Conservation (phyloP, 108 stramenopile species). For the Licmophora abbreviata region DNA sequence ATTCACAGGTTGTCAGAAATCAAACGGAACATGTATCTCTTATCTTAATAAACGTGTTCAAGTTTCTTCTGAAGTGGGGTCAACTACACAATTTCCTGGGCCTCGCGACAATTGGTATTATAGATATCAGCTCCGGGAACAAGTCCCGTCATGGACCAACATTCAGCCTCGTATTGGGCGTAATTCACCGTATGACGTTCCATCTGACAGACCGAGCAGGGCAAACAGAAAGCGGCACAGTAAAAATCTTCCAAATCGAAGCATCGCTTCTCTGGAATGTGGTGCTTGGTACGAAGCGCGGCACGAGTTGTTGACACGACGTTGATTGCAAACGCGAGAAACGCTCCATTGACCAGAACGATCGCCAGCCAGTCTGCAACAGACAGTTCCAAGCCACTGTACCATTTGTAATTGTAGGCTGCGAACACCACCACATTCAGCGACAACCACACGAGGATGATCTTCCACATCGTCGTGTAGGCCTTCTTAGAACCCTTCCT, state of each 20-base stretch:
- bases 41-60: too few species aligned
- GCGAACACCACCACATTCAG: slow-evolving; percentile 45
- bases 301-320: slow-evolving; percentile 43
- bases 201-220: slow-evolving; percentile 68
- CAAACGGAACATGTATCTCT: too few species aligned
- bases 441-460: slow-evolving; percentile 50
- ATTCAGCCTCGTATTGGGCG: slow-evolving; percentile 27
- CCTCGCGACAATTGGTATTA: too few species aligned
- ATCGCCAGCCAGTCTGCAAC: slow-evolving; percentile 32
- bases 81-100: too few species aligned
- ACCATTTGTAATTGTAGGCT: slow-evolving; percentile 31
- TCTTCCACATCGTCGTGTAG: slow-evolving; percentile 40
- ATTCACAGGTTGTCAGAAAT: too few species aligned
- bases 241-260: slow-evolving; percentile 37
- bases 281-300: slow-evolving; percentile 49
- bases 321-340: slow-evolving; percentile 41
- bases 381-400: slow-evolving; percentile 18
- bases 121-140: too few species aligned
- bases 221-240: slow-evolving; percentile 54
- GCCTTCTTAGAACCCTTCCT: slow-evolving; percentile 31
- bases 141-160: slow-evolving; percentile 30
- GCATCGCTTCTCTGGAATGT: slow-evolving; percentile 43
- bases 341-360: slow-evolving; percentile 29
- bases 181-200: slow-evolving; percentile 73
- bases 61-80: too few species aligned